Evolutionary conservation across 306 rosid genomes (phyloP), one percentile per base, ranked within the genome.

Genomic region (Begonia masoniana): DNA sequence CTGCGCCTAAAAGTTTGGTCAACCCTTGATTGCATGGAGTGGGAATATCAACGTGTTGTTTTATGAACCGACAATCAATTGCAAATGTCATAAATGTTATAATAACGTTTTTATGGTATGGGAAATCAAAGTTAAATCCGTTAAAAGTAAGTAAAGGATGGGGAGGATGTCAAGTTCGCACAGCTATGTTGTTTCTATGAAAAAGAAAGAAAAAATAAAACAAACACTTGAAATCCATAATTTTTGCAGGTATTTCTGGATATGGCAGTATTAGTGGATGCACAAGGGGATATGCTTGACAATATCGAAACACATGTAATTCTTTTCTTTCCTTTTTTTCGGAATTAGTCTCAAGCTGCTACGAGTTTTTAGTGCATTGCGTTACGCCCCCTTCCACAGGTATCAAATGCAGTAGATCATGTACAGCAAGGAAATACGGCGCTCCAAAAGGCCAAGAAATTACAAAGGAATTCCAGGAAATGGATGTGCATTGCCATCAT

Each of bases 401-500:
- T 91, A 52, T 76, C 94, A 21, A 78, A 80, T 68, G 96, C 97
- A 10, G 97, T 85, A 26, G 97, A 91, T 63, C 97, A 91, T 43
- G 94, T 91, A 60, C 91, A 85, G 47, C 91, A 81, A 50, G 94
- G 97, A 13, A 91, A 83, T 43, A 81, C 58, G 12, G 80, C 85
- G 47, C 92, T 91, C 55, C 71, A 56, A 41, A 82, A 68, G 64
- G 97, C 96, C 13, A 91, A 91, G 79, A 76, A 64, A 10, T 73
- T 75, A n/a, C 97, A 91, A 73, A 78, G 52, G 77, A 83, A 60
- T 72, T 76, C 94, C 2, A 80, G 97, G 65, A 85, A 91, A 70
- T 83, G 96, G 96, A 85, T 76, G 97, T 85, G 94, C 76, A 52
- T 91, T 43, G 97, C 94, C 14, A 83, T 91, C 50, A 62, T 91